Evolutionary conservation across 768 basidiomycete genomes (phyloP), one percentile per base, ranked within the genome.

Genomic region (Phanerochaete sordida): DNA sequence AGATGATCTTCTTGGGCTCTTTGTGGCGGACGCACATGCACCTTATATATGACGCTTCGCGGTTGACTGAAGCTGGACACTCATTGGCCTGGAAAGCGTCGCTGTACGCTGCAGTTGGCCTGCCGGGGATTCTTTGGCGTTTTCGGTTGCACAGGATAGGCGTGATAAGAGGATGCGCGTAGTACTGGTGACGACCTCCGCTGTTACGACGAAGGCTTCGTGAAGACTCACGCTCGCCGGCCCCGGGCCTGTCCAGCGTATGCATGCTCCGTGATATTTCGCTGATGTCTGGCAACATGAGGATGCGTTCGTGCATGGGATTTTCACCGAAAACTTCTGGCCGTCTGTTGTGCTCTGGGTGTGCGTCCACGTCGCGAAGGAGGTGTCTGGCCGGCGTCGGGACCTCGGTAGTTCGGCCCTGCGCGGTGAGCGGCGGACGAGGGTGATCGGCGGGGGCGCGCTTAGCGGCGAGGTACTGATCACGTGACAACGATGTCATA

Each of bases 401-500:
- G 53, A 39, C 53, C 23, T 26, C 53, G 31, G 51, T 16, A 30
- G 19, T 26, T 30, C 51, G 53, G 21, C 53, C n/a, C 21, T 23
- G 37, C 11, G 15, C 53, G 53, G 53, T 30, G 30, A 52, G 51
- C 49, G 49, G 23, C 19, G 51, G 51, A 30, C 53, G 53, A 39
- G 23, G 21, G 7, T 26, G 53, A 54, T 43, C 53, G 53, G 35
- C 23, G 53, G 21, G n/a, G n/a, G 53, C 53, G 31, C 33, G 53
- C 23, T 31, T 27, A 31, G 30, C 28, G 51, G 31, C 31, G 23
- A 54, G 53, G 39, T 8, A 43, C 53, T 28, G 33, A 27, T 33
- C 53, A 54, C 53, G 53, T 54, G 53, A 54, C 24, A 21, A 33
- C 31, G 5, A 54, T 35, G 53, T 54, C 53, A 54, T 54, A 43